A percentile compares a stretch with the other conserved stretches of the same genome.
Evolutionary conservation across 495 filamentous ascomycete species (phyloP).

Genomic region (Tuber microsphaerosporum): DNA sequence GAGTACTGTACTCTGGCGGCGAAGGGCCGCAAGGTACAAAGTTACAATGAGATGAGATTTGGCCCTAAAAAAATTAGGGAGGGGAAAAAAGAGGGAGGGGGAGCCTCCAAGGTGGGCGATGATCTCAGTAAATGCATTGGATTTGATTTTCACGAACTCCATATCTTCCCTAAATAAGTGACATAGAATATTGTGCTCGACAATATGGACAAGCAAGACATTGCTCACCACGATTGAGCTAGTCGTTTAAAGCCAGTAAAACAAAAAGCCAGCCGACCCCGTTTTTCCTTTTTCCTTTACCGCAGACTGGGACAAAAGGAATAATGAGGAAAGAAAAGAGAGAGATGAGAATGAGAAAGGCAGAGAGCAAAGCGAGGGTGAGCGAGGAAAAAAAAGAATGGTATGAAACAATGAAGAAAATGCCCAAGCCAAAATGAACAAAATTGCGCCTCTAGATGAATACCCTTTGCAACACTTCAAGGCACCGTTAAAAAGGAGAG

Average conservation of each 20-base stretch:
- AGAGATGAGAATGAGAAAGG: neutral
- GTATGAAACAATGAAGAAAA: neutral
- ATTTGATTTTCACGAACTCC: neutral
- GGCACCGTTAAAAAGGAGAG: neutral
- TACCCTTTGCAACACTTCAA: constrained; percentile 1
- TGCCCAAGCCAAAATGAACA: neutral
- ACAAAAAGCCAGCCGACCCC: constrained; percentile 1
- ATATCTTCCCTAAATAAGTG: neutral
- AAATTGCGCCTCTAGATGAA: constrained; percentile 1
- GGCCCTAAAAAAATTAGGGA: neutral
- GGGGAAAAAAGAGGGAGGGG: neutral
- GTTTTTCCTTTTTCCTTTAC: neutral
- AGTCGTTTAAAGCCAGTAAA: neutral
- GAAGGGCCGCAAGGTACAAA: neutral
- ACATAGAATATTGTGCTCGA: neutral
- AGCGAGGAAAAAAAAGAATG: neutral
- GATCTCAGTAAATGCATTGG: neutral
- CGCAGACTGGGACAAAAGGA: neutral
- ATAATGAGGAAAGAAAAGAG: neutral
- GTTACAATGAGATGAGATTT: neutral
- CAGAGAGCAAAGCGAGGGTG: neutral
- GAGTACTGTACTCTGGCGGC: neutral
- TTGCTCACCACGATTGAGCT: neutral
- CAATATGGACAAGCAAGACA: neutral
- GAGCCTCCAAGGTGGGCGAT: neutral